phyloP scores from a whole-genome alignment of 192 early-diverging fungal genomes.

The Coemansia sp. region DNA sequence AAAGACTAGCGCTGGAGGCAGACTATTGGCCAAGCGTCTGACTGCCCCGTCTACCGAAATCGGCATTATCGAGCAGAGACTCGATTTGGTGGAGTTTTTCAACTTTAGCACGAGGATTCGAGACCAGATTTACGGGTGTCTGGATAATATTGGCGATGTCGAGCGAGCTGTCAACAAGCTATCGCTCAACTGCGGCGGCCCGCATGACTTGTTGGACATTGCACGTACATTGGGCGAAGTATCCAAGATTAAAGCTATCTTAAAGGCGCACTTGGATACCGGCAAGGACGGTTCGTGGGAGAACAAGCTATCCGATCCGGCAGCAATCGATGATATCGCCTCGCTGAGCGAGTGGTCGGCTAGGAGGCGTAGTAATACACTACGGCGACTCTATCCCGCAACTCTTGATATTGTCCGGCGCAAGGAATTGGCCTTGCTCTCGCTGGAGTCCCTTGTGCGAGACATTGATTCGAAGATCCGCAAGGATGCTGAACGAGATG shows the following conservation, averaged over 20 bases:
- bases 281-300: not conserved
- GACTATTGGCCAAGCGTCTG: constrained; percentile 71
- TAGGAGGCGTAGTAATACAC: not conserved
- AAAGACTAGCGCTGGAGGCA: constrained; percentile 72
- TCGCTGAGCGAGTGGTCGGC: not conserved
- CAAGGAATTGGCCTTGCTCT: constrained; percentile 39
- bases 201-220: constrained; percentile 62
- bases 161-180: constrained; percentile 69
- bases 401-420: constrained; percentile 18
- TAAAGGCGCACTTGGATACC: constrained; percentile 21
- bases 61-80: constrained; percentile 63
- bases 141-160: constrained; percentile 63
- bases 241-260: constrained; percentile 38
- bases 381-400: not conserved
- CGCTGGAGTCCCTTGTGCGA: constrained; percentile 40
- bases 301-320: not conserved
- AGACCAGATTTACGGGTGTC: constrained; percentile 48
- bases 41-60: constrained; percentile 64
- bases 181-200: constrained; percentile 63
- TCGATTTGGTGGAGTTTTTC: constrained; percentile 78
- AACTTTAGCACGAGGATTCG: constrained; percentile 53
- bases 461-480: constrained; percentile 52
- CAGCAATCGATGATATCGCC: not conserved
- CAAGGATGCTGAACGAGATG: constrained; percentile 44
- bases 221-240: constrained; percentile 59